Percentiles rank a stretch among this genome's conserved stretches.
phyloP scores from a whole-genome alignment of 306 rosid genomes.

The Myrica gale region DNA sequence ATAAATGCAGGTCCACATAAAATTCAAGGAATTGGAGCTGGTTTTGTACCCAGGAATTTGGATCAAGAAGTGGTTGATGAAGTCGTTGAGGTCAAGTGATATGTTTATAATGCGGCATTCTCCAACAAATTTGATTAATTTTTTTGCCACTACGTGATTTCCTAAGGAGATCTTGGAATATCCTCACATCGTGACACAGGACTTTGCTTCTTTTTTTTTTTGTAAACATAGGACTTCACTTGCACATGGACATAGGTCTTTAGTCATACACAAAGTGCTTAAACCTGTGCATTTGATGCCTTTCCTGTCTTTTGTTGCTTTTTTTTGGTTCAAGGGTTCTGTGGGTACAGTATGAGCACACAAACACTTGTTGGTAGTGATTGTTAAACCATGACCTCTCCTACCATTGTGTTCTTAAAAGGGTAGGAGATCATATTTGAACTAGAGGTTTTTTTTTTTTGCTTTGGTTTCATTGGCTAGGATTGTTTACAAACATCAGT shows the following conservation, averaged over 20 bases:
- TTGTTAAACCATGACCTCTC: neutral
- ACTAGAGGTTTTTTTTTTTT: neutral
- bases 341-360: neutral
- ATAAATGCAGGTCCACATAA: conserved; percentile 88
- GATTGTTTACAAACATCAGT: neutral
- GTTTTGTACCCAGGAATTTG: conserved; percentile 92
- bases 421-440: neutral
- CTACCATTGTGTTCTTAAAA: neutral
- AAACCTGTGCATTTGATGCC: neutral
- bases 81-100: conserved; percentile 63
- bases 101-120: neutral
- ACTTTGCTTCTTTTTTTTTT: too few species aligned
- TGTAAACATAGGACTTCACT: too few species aligned
- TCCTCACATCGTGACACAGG: neutral
- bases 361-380: neutral
- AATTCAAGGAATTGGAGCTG: conserved; percentile 99
- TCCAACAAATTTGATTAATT: conserved; percentile 1
- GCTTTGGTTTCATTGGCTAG: neutral
- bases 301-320: neutral
- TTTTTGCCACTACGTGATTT: conserved; percentile 5
- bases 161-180: neutral
- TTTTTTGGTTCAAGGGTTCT: neutral
- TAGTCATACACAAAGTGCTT: neutral
- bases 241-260: neutral
- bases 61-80: conserved; percentile 83